These are phyloP conservation scores for Arthrinium puccinioides DNA, from an alignment of 2,329 filamentous ascomycete species.

Conservation along the genomic window DNA sequence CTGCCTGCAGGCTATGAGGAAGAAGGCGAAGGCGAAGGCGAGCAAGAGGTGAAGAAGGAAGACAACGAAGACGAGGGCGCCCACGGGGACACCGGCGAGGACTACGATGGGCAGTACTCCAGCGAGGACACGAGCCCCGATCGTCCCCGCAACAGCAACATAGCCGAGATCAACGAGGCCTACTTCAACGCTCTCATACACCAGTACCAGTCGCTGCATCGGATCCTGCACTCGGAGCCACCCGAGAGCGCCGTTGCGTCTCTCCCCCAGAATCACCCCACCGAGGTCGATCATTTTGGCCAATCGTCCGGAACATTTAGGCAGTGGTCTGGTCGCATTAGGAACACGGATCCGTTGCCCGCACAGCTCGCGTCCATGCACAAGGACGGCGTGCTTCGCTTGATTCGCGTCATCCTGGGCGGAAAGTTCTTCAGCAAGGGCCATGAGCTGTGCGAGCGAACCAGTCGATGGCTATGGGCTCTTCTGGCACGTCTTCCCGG, in stretches of 20 bases:
- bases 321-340: constrained; percentile 46
- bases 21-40: constrained; percentile 17
- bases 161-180: constrained; percentile 45
- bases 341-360: constrained; percentile 47
- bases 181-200: constrained; percentile 62
- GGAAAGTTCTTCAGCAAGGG: constrained; percentile 56
- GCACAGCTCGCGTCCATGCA: constrained; percentile 58
- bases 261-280: constrained; percentile 47
- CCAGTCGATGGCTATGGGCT: constrained; percentile 81
- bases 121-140: constrained; percentile 13
- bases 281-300: constrained; percentile 47
- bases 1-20: constrained; percentile 33
- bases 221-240: constrained; percentile 48
- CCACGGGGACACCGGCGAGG: constrained; percentile 15
- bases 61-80: constrained; percentile 16
- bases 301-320: constrained; percentile 40
- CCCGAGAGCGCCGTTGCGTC: constrained; percentile 43
- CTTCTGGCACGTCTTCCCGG: constrained; percentile 70
- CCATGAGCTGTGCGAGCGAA: constrained; percentile 53
- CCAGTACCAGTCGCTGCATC: constrained; percentile 60
- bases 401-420: constrained; percentile 60
- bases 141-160: constrained; percentile 21
- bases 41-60: constrained; percentile 19
- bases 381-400: constrained; percentile 56
- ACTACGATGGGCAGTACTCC: constrained; percentile 24